Evolutionary conservation across 1,284 basidiomycete species (phyloP).

Genomic region (Trichosporon inkin): DNA sequence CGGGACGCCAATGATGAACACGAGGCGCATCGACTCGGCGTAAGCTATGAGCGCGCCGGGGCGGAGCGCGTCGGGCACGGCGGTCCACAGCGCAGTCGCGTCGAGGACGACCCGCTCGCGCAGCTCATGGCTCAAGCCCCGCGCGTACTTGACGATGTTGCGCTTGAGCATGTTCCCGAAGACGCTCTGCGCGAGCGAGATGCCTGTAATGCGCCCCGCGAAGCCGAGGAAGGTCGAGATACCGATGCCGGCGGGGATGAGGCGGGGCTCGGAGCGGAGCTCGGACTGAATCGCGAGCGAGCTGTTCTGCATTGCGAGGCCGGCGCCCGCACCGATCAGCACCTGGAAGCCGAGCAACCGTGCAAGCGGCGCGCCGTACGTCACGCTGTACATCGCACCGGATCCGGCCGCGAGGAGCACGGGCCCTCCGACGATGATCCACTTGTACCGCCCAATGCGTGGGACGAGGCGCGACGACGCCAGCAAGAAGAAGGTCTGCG

Average conservation of each 20-base stretch:
- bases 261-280: conserved; percentile 37
- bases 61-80: conserved; percentile 32
- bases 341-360: conserved; percentile 45
- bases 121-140: conserved; percentile 25
- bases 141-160: conserved; percentile 35
- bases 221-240: conserved; percentile 41
- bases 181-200: conserved; percentile 46
- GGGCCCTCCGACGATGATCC: conserved; percentile 42
- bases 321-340: conserved; percentile 45
- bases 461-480: conserved; percentile 41
- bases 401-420: conserved; percentile 35
- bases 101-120: conserved; percentile 32
- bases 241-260: conserved; percentile 42
- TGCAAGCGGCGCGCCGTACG: conserved; percentile 27
- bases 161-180: conserved; percentile 47
- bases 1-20: conserved; percentile 45
- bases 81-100: conserved; percentile 36
- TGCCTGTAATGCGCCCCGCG: conserved; percentile 45
- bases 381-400: conserved; percentile 44
- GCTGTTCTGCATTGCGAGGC: conserved; percentile 40
- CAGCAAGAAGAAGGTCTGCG: conserved; percentile 46
- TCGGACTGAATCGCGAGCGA: conserved; percentile 48
- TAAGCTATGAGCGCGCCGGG: conserved; percentile 37
- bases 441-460: conserved; percentile 42
- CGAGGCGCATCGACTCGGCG: conserved; percentile 36